Conservation (phyloP, 2,329 filamentous ascomycete species). For the Fusarium palustre region DNA sequence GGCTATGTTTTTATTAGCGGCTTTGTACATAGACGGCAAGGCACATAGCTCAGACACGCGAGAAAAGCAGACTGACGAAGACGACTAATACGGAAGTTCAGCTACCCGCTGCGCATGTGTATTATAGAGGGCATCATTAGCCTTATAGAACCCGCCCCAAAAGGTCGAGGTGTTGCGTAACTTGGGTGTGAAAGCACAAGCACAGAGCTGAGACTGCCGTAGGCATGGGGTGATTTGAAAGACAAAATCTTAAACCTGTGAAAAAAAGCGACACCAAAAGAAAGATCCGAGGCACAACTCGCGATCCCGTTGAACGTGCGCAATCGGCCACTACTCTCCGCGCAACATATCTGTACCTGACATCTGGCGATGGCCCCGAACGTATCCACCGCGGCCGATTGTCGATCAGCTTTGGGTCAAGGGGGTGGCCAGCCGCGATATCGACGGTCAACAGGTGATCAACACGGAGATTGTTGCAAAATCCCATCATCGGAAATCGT, state of each 20-base stretch:
- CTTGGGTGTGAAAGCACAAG: not conserved
- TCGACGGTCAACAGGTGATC: slow-evolving; percentile 22
- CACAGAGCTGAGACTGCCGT: not conserved
- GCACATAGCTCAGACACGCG: not conserved
- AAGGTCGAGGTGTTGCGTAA: not conserved
- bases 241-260: slow-evolving; percentile 6
- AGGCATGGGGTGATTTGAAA: not conserved
- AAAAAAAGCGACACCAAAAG: slow-evolving; percentile 6
- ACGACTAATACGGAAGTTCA: slow-evolving; percentile 9
- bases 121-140: slow-evolving; percentile 1
- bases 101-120: not conserved
- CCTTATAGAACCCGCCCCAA: slow-evolving; percentile 1
- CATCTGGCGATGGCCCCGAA: not conserved
- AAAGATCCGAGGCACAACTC: slow-evolving; percentile 6
- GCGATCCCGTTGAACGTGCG: not conserved
- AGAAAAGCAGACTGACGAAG: not conserved
- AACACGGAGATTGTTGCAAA: slow-evolving; percentile 22
- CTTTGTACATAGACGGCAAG: not conserved
- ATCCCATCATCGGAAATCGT: slow-evolving; percentile 6
- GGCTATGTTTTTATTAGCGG: not conserved
- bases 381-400: slow-evolving; percentile 1
- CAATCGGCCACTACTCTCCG: not conserved
- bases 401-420: not conserved
- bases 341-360: not conserved
- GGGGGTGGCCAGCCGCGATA: slow-evolving; percentile 5